Evolutionary conservation across 1,139 yeast genomes (phyloP).

Genomic region (Geotrichum fermentans): DNA sequence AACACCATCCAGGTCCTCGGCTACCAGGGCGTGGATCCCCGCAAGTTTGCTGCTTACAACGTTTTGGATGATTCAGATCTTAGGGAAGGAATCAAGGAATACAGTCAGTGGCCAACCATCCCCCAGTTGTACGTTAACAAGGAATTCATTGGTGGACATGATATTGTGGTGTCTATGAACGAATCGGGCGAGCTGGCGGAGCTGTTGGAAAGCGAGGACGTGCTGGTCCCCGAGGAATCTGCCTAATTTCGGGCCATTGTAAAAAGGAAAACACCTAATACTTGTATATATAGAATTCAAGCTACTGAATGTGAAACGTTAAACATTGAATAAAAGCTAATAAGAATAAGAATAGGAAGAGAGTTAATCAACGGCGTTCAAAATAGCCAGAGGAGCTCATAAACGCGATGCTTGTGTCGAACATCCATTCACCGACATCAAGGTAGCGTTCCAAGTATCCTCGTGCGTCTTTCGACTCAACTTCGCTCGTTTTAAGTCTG

Average conservation of each 20-base stretch:
- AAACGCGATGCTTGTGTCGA: conserved; percentile 67
- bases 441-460: conserved; percentile 63
- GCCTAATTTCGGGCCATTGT: background rate
- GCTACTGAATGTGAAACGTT: too few relatives aligned
- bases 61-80: conserved; percentile 92
- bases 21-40: conserved; percentile 95
- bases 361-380: conserved; percentile 35
- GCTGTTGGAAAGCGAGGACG: conserved; percentile 70
- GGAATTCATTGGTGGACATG: conserved; percentile 97
- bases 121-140: conserved; percentile 55
- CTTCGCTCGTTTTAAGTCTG: conserved; percentile 35
- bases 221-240: conserved; percentile 75
- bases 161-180: conserved; percentile 88
- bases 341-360: background rate
- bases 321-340: background rate
- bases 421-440: conserved; percentile 77
- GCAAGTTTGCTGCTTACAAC: conserved; percentile 92
- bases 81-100: conserved; percentile 90
- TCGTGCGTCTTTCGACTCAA: conserved; percentile 49
- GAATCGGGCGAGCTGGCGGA: conserved; percentile 87
- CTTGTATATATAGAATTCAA: background rate
- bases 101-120: conserved; percentile 91
- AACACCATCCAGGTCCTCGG: conserved; percentile 92
- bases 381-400: conserved; percentile 73
- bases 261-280: too few relatives aligned